Percentiles rank a stretch among this genome's conserved stretches.
Evolutionary conservation across 345 rosid genomes (phyloP).

Genomic region (Erucastrum elatum): DNA sequence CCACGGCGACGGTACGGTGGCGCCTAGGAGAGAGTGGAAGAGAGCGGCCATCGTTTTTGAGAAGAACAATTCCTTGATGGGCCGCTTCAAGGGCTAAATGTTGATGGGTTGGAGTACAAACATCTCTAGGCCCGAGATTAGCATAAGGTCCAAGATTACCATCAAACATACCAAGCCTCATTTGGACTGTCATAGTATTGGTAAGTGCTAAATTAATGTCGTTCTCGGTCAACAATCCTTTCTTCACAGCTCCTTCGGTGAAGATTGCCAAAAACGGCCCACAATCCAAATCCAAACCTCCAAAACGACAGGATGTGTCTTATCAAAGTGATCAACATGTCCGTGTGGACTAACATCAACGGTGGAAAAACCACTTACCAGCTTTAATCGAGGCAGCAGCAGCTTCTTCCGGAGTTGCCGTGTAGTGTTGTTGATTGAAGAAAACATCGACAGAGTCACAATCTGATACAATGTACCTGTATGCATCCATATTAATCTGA

Average conservation of each 20-base stretch:
- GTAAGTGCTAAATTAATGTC: conserved; percentile 70
- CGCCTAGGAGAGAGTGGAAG: conserved; percentile 61
- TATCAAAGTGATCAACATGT: too few relatives aligned
- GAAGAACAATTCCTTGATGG: conserved; percentile 80
- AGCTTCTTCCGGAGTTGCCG: conserved; percentile 76
- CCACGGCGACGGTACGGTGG: conserved; percentile 70
- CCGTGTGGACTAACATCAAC: background rate
- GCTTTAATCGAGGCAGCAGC: conserved; percentile 82
- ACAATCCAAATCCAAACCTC: conserved; percentile 85
- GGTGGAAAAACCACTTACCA: conserved; percentile 41
- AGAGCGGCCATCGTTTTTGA: conserved; percentile 50
- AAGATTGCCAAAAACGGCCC: conserved; percentile 78
- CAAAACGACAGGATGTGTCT: background rate
- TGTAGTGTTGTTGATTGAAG: conserved; percentile 76
- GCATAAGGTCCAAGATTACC: conserved; percentile 76
- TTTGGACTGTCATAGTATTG: conserved; percentile 76
- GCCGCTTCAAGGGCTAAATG: conserved; percentile 84
- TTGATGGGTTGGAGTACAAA: conserved; percentile 69
- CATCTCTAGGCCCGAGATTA: conserved; percentile 74
- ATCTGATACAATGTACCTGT: conserved; percentile 89
- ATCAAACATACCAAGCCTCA: conserved; percentile 95
- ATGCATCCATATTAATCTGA: background rate
- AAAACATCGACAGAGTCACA: conserved; percentile 84
- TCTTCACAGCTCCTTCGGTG: conserved; percentile 61
- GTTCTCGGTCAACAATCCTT: conserved; percentile 47